Percentiles rank a stretch among this genome's conserved stretches.
Conservation (phyloP, 2,329 filamentous ascomycete species). For the Madurella fahalii region DNA sequence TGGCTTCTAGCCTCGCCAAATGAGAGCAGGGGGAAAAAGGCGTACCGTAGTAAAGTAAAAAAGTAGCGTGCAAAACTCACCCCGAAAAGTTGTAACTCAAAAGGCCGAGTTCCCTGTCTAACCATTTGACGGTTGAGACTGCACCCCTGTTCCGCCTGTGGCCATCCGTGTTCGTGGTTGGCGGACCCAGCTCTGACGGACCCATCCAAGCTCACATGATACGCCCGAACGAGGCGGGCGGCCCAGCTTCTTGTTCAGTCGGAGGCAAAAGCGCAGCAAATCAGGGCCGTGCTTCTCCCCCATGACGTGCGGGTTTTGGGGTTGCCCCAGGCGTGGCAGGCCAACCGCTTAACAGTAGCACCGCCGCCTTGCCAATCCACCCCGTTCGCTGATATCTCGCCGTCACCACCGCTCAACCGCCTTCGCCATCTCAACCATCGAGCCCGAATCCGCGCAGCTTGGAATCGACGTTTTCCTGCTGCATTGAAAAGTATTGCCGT, state of each 20-base stretch:
- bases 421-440: not conserved
- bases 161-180: too few species aligned
- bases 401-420: constrained; percentile 6
- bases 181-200: too few species aligned
- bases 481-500: not conserved
- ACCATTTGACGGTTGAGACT: too few species aligned
- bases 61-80: too few species aligned
- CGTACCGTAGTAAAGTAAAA: too few species aligned
- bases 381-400: constrained; percentile 2
- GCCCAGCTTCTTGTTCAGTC: constrained; percentile 1
- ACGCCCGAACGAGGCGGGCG: constrained; percentile 1
- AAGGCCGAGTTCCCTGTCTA: too few species aligned
- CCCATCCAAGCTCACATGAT: constrained; percentile 4
- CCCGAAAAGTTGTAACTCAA: too few species aligned
- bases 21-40: too few species aligned
- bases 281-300: constrained; percentile 10
- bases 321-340: constrained; percentile 10
- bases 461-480: not conserved
- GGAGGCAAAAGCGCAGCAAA: constrained; percentile 5
- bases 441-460: not conserved
- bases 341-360: constrained; percentile 18
- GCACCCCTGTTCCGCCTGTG: too few species aligned
- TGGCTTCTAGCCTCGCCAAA: too few species aligned
- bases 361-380: constrained; percentile 8
- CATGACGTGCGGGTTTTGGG: constrained; percentile 24